Base-by-base conservation (phyloP, 2,329 filamentous ascomycete genomes). In the Monosporascus cannonballus region DNA sequence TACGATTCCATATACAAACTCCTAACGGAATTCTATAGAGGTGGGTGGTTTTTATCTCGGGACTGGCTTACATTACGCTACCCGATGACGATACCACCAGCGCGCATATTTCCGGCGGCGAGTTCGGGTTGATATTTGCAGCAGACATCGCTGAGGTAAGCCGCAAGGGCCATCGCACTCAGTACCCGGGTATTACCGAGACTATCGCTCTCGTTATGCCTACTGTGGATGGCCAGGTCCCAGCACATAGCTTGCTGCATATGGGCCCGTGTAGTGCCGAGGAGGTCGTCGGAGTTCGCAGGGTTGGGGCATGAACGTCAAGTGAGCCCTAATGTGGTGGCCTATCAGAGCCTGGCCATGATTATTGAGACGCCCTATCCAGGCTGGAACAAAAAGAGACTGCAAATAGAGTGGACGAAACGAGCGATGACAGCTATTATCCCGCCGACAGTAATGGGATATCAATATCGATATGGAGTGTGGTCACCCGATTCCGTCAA, bases 41-140 rank as follows among this genome's bases (percentile, higher is more conserved):
- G 62, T 71, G 62, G 60, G 66, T 71, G 7, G 52, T 58, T 17
- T 72, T 74, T 52, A 56, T 70, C 25, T 69, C 69, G 0, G 75
- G 74, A 0, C 47, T 71, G n/a, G 72, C 68, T 1, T 64, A 72
- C 51, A 67, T 76, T 50, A 73, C 73, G 1, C 60, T 77, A 1
- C 72, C 73, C 0, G 64, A 70, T 56, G 58, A 65, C 38, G 24
- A 51, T 3, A 64, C 64, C 1, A 63, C 59, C 2, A 66, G 67
- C 48, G 71, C 67, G 1, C 70, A 64, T 54, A 59, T 76, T 8
- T 9, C 51, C 0, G 73, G 72, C 1, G 74, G 73, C 1, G 62
- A 70, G 45, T 64, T 70, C 49, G 73, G 72, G 1, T 58, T 70
- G 4, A 66, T 77, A 20, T 67, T 76, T n/a, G 74, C 71, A 0